These are phyloP conservation scores for Sparassis latifolia DNA, from an alignment of 1,284 basidiomycete species.

Conservation along the genomic window DNA sequence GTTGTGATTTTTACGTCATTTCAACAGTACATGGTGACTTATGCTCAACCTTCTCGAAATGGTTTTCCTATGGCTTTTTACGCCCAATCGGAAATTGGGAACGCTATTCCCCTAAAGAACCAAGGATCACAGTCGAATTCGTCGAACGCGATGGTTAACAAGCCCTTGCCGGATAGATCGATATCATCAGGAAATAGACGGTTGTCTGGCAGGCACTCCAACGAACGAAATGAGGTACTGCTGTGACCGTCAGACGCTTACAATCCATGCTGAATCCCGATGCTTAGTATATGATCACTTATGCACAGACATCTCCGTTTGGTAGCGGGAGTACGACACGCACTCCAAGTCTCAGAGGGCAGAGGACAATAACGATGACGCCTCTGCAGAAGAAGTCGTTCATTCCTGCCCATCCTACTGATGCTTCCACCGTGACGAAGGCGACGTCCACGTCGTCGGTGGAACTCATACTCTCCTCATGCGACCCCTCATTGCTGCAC, in stretches of 20 bases:
- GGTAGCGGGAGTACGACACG: conserved; percentile 19
- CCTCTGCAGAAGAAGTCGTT: conserved; percentile 11
- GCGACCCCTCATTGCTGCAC: conserved; percentile 53
- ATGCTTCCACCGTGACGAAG: conserved; percentile 12
- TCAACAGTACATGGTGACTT: conserved; percentile 24
- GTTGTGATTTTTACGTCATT: neutral
- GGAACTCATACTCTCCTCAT: conserved; percentile 45
- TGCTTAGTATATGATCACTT: conserved; percentile 19
- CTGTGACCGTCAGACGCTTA: no score
- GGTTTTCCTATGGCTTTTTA: conserved; percentile 12
- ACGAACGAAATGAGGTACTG: neutral
- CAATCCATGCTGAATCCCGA: neutral
- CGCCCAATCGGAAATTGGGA: conserved; percentile 14
- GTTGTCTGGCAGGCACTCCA: conserved; percentile 1
- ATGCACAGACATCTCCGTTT: conserved; percentile 24
- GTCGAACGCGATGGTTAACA: conserved; percentile 7
- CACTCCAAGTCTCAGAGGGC: conserved; percentile 14
- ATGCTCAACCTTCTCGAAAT: conserved; percentile 15
- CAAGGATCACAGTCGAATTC: conserved; percentile 7
- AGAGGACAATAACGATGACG: conserved; percentile 6
- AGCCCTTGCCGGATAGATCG: conserved; percentile 5
- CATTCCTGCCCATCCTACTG: conserved; percentile 9
- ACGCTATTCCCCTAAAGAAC: conserved; percentile 3
- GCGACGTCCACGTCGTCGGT: conserved; percentile 35
- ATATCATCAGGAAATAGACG: conserved; percentile 16